phyloP scores from a whole-genome alignment of 2,329 filamentous ascomycete genomes.

The Elsinoe perseae region DNA sequence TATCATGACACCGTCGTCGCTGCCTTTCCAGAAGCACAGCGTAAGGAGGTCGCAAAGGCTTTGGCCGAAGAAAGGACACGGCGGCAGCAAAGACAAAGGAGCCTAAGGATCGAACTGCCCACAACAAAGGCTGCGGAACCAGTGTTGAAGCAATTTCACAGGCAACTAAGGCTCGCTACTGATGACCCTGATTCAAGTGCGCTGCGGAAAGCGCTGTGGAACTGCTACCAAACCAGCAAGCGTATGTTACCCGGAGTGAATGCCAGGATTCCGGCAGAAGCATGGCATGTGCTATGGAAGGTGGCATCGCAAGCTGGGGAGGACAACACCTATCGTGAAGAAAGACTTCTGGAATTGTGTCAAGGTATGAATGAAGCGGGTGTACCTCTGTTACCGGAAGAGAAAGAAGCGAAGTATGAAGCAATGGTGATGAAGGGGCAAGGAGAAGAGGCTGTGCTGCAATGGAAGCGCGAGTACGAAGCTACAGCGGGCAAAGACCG shows the following conservation, averaged over 20 bases:
- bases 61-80: conserved; percentile 13
- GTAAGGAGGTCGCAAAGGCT: conserved; percentile 16
- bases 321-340: conserved; percentile 20
- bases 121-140: conserved; percentile 16
- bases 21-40: conserved; percentile 16
- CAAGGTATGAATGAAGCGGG: conserved; percentile 26
- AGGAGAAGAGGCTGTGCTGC: conserved; percentile 25
- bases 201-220: conserved; percentile 25
- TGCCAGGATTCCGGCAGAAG: conserved; percentile 22
- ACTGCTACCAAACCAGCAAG: conserved; percentile 26
- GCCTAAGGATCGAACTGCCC: conserved; percentile 17
- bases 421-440: conserved; percentile 25
- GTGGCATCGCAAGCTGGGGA: conserved; percentile 21
- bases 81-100: conserved; percentile 1
- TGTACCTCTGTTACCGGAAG: conserved; percentile 20
- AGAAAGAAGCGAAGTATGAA: conserved; percentile 26
- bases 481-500: conserved; percentile 7
- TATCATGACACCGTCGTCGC: conserved; percentile 19
- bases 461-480: conserved; percentile 28
- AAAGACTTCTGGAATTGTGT: conserved; percentile 24
- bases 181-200: background rate
- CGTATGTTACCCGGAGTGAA: conserved; percentile 20
- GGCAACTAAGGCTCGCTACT: conserved; percentile 13
- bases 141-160: conserved; percentile 18
- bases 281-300: conserved; percentile 32